These are phyloP conservation scores for Sambucus nigra DNA, from an alignment of 129 eudicot species.

Conservation along the genomic window DNA sequence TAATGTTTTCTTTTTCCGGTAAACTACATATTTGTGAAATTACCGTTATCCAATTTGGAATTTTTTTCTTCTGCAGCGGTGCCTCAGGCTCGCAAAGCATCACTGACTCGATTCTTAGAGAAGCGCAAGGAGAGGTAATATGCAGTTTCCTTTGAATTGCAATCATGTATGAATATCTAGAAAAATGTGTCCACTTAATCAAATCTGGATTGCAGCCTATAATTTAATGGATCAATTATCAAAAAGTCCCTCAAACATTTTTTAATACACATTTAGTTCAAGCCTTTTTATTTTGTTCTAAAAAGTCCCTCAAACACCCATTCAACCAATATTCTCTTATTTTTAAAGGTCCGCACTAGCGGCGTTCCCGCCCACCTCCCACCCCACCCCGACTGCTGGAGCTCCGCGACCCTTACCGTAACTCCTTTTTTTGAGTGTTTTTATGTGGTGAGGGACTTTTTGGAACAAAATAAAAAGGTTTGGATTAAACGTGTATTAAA, in stretches of 20 bases:
- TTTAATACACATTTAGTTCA: too few relatives aligned
- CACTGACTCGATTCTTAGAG: conserved; percentile 68
- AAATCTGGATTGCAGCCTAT: background rate
- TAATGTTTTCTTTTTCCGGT: background rate
- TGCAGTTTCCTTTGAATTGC: background rate
- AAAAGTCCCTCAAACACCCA: too few relatives aligned
- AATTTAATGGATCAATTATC: background rate
- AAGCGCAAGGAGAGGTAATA: conserved; percentile 76
- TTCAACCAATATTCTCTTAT: too few relatives aligned
- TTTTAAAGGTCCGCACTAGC: too few relatives aligned
- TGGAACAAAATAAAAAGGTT: too few relatives aligned
- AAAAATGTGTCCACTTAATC: background rate
- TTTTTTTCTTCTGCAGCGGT: conserved; percentile 41
- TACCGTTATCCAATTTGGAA: background rate
- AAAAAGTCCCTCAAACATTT: background rate
- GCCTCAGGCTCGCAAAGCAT: conserved; percentile 77
- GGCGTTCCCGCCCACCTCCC: too few relatives aligned
- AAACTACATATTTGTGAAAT: background rate
- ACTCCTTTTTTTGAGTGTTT: too few relatives aligned
- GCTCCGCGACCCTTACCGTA: too few relatives aligned
- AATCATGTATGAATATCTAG: background rate
- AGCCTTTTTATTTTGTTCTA: background rate
- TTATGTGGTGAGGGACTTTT: too few relatives aligned
- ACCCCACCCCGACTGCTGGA: too few relatives aligned
- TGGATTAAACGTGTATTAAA: too few relatives aligned